Evolutionary conservation across 2,329 filamentous ascomycete genomes (phyloP).

Genomic region (Fusarium chuoi): DNA sequence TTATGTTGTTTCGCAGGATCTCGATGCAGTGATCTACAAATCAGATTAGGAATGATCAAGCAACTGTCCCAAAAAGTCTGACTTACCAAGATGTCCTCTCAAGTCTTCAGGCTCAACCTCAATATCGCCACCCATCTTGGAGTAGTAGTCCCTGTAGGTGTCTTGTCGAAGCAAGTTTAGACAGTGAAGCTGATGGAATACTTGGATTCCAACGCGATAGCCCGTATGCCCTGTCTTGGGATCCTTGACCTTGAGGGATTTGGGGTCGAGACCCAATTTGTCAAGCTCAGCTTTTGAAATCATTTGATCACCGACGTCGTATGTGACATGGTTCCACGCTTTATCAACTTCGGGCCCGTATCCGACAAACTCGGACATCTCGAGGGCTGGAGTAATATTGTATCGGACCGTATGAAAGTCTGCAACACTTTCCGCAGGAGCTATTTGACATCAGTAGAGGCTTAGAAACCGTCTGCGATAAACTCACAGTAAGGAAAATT

Average conservation of each 20-base stretch:
- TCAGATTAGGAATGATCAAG: neutral
- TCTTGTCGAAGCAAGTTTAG: constrained; percentile 60
- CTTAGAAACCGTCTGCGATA: rapidly evolving
- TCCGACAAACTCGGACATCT: constrained; percentile 62
- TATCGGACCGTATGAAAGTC: constrained; percentile 62
- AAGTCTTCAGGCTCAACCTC: constrained; percentile 46
- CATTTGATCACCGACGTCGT: constrained; percentile 67
- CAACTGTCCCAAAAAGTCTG: rapidly evolving
- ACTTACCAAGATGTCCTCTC: constrained; percentile 33
- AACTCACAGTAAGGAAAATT: constrained; percentile 28
- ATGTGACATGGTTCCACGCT: constrained; percentile 65
- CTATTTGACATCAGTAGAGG: constrained; percentile 42
- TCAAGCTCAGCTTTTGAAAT: constrained; percentile 64
- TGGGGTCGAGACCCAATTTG: constrained; percentile 62
- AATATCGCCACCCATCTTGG: constrained; percentile 59
- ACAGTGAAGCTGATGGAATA: constrained; percentile 65
- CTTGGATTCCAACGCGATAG: constrained; percentile 68
- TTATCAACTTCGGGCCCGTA: constrained; percentile 66
- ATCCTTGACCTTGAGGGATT: constrained; percentile 65
- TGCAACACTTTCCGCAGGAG: constrained; percentile 58
- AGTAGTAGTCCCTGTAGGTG: constrained; percentile 62
- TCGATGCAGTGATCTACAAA: constrained; percentile 39
- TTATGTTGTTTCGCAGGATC: constrained; percentile 61
- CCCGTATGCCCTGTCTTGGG: constrained; percentile 66
- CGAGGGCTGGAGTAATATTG: constrained; percentile 58